Base-by-base conservation (phyloP, 139 green algal genomes). In the Axilococcus clingmanii region DNA sequence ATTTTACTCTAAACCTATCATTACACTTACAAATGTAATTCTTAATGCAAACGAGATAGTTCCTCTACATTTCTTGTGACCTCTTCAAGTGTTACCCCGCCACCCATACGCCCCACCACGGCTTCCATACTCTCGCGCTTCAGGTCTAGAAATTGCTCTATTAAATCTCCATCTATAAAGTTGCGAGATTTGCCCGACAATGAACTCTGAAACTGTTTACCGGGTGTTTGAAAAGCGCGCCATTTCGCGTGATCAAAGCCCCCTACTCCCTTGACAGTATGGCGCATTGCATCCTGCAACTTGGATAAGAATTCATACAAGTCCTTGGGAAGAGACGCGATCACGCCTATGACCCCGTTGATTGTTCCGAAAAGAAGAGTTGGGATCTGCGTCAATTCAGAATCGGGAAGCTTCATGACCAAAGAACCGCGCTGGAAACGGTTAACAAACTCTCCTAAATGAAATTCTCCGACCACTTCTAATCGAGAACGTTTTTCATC, bases 101-200 rank as follows among this genome's bases (percentile, higher is more conserved):
- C 33, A 34, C 38, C 45, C 37, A 70, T 49, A 14, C 31, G 34
- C 5, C 31, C 20, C 2, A 65, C 22, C 5, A 70, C 52, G 4
- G 37, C 29, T 19, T 65, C 55, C n/a, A 15, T n/a, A 15, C 36
- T 12, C 5, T 7, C 56, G 27, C 22, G 44, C 41, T 34, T 48
- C 23, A 97, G 67, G 59, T 98, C 91, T 29, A 95, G 54, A 51
- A 95, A 94, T 23, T 69, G 34, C 74, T 98, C 91, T 2, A 98
- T 76, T 4, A 98, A 61, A 59, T 98, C 91, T 1, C 91, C 91
- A 44, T 98, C 91, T 12, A 98, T 57, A 49, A 98, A 96, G 40
- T 74, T 70, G 2, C 55, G 60, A 9, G 15, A 8, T 40, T 55
- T 9, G 71, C 45, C 41, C 16, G 14, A 54, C 5, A 38, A 15